A percentile compares a stretch with the other conserved stretches of the same genome.
Evolutionary conservation across 23 red algal species (phyloP).

Genomic region (Gracilaria gracilis): DNA sequence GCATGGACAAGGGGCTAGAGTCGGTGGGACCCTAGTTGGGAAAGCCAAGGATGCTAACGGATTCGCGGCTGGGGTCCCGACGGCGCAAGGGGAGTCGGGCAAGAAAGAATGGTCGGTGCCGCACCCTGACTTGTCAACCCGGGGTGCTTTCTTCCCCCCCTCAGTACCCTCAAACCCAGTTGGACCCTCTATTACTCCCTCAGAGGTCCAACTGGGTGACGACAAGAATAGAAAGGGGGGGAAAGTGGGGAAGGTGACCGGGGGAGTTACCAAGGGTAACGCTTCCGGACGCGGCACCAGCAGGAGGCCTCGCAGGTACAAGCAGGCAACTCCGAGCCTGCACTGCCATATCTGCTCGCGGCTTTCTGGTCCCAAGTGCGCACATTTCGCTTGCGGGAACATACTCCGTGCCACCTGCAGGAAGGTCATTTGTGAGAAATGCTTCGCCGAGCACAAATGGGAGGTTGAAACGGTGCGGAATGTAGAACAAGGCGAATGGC

Average conservation of each 20-base stretch:
- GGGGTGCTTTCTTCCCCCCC: neutral
- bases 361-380: slow-evolving; percentile 9
- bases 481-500: slow-evolving; percentile 47
- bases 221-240: neutral
- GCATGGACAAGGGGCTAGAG: neutral
- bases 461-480: slow-evolving; percentile 42
- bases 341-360: slow-evolving; percentile 78
- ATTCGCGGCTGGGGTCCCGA: neutral
- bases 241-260: no score
- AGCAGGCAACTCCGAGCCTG: slow-evolving; percentile 45
- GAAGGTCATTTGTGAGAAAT: slow-evolving; percentile 81
- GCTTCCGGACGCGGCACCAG: neutral
- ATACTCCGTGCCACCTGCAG: slow-evolving; percentile 57
- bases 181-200: neutral
- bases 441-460: slow-evolving; percentile 49
- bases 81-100: neutral
- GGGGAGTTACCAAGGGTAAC: neutral
- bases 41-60: neutral
- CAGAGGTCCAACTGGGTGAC: neutral
- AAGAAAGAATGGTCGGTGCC: neutral
- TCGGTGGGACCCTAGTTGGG: neutral
- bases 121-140: neutral
- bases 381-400: slow-evolving; percentile 75
- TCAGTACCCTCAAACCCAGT: neutral
- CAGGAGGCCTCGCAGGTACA: slow-evolving; percentile 60